A percentile compares a stretch with the other conserved stretches of the same genome.
Conservation (phyloP, 148 eudicot species). For the Cornus florida region DNA sequence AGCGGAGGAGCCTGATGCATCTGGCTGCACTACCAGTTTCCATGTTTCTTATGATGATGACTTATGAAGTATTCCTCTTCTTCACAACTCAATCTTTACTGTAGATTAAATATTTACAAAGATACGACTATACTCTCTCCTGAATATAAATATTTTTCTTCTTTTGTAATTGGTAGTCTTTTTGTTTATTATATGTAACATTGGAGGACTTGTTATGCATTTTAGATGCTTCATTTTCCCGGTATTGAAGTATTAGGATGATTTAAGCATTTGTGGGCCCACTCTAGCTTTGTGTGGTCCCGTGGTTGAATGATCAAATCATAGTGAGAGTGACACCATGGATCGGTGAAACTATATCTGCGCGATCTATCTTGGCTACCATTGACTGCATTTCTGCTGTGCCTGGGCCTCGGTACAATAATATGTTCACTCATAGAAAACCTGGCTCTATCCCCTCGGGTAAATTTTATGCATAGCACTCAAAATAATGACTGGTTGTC, state of each 20-base stretch:
- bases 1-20: slow-evolving; percentile 76
- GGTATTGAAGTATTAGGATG: background rate
- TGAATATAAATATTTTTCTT: background rate
- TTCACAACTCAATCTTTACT: background rate
- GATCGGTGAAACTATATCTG: background rate
- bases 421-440: no score
- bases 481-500: no score
- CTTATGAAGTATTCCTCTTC: slow-evolving; percentile 14
- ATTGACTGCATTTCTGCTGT: background rate
- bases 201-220: background rate
- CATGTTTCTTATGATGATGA: slow-evolving; percentile 84
- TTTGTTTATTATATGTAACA: background rate
- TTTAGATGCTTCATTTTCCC: background rate
- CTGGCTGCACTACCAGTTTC: slow-evolving; percentile 61
- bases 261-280: background rate
- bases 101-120: background rate
- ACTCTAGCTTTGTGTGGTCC: background rate
- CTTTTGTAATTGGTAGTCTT: background rate
- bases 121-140: background rate
- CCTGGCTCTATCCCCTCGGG: no score
- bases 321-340: background rate
- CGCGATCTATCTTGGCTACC: background rate
- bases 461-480: no score
- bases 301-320: no score
- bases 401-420: no score